Evolutionary conservation across 495 filamentous ascomycete species (phyloP).

Genomic region (Emericellopsis terricola): DNA sequence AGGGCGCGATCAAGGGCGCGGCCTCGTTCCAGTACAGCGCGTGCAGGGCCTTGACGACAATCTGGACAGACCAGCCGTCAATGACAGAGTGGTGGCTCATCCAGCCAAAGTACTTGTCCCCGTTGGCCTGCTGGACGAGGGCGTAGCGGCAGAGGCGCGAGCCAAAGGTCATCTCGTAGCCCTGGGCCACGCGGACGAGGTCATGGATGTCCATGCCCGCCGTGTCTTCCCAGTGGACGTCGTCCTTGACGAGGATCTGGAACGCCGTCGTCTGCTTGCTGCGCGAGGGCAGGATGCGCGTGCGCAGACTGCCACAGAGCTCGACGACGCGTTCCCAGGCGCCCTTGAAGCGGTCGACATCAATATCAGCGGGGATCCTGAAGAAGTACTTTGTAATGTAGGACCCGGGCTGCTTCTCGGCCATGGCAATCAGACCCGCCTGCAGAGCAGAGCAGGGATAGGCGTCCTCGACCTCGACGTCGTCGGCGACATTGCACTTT

Average conservation of each 20-base stretch:
- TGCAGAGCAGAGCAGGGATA: slow-evolving; percentile 35
- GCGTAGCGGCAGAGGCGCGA: slow-evolving; percentile 9
- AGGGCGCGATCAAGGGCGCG: not conserved
- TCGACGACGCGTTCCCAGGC: slow-evolving; percentile 35
- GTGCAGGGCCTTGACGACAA: slow-evolving; percentile 3
- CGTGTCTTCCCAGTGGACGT: not conserved
- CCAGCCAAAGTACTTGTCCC: slow-evolving; percentile 24
- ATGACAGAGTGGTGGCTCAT: slow-evolving; percentile 14
- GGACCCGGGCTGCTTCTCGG: slow-evolving; percentile 17
- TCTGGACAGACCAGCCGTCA: too few relatives aligned
- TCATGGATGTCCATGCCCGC: too few relatives aligned
- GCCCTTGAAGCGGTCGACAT: slow-evolving; percentile 21
- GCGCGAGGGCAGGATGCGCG: slow-evolving; percentile 13
- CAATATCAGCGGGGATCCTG: slow-evolving; percentile 18
- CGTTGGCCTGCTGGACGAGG: slow-evolving; percentile 5
- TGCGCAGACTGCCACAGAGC: slow-evolving; percentile 45
- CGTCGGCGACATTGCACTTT: too few relatives aligned
- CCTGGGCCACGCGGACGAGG: too few relatives aligned
- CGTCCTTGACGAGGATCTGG: slow-evolving; percentile 8
- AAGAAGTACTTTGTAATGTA: slow-evolving; percentile 25
- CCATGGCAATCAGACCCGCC: slow-evolving; percentile 30
- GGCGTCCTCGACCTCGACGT: not conserved
- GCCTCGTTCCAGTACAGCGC: not conserved
- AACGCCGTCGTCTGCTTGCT: slow-evolving; percentile 5
- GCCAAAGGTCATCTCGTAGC: slow-evolving; percentile 2